phyloP scores from a whole-genome alignment of 305 asterid species.

The Fraxinus nigra region DNA sequence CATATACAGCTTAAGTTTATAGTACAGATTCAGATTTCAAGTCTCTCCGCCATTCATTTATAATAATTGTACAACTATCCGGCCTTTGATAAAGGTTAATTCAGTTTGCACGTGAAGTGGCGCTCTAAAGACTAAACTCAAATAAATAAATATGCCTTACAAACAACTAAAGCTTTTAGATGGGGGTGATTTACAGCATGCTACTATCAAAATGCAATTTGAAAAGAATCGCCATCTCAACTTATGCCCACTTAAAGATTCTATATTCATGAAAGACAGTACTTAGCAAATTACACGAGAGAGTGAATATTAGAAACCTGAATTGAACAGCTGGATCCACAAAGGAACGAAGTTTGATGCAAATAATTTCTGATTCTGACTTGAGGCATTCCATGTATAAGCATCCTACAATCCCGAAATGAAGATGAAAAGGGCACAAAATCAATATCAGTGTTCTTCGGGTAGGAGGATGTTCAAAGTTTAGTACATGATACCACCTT shows the following conservation, averaged over 20 bases:
- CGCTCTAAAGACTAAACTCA: not conserved
- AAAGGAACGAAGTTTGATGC: constrained; percentile 84
- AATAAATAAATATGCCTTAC: not conserved
- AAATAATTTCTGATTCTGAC: constrained; percentile 56
- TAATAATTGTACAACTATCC: not conserved
- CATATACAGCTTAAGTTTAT: not conserved
- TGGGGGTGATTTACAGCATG: not conserved
- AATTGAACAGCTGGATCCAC: constrained; percentile 59
- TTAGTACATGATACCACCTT: constrained; percentile 28
- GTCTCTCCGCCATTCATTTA: not conserved
- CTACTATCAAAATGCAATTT: not conserved
- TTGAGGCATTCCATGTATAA: constrained; percentile 45
- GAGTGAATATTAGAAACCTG: constrained; percentile 46
- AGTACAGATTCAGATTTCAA: not conserved
- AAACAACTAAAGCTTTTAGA: not conserved
- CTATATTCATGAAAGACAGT: not conserved
- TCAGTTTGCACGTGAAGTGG: not conserved
- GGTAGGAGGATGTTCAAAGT: not conserved
- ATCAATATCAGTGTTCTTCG: not conserved
- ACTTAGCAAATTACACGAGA: not conserved
- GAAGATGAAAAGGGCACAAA: constrained; percentile 11
- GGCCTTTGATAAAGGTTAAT: not conserved
- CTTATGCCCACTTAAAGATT: not conserved
- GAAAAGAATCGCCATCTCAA: not conserved
- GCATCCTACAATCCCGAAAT: constrained; percentile 33